Conservation (phyloP, 345 rosid species). For the Moringa oleifera region DNA sequence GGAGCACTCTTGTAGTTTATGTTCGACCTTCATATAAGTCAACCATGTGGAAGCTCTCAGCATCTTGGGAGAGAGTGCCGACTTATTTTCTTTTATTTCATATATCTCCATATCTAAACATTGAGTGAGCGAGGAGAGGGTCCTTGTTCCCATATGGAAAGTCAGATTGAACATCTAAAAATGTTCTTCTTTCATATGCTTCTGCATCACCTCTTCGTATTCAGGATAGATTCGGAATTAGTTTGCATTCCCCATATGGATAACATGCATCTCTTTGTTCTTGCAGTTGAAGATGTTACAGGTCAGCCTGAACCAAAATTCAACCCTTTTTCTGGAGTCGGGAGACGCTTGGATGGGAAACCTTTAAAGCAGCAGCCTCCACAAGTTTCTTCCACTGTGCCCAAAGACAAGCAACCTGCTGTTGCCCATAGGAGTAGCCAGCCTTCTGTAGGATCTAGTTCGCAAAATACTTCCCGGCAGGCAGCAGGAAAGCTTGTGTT, state of each 20-base stretch:
- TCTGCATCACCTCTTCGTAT: background rate
- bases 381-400: conserved; percentile 35
- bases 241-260: background rate
- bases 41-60: too few species aligned
- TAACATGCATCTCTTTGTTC: conserved; percentile 7
- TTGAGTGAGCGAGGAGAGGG: too few species aligned
- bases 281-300: conserved; percentile 60
- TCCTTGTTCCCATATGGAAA: too few species aligned
- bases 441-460: conserved; percentile 41
- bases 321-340: conserved; percentile 74
- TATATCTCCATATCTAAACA: too few species aligned
- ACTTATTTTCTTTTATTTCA: too few species aligned
- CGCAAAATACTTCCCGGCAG: conserved; percentile 45
- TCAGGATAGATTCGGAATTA: background rate
- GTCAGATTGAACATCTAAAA: too few species aligned
- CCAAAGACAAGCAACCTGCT: conserved; percentile 51
- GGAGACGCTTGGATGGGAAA: conserved; percentile 89
- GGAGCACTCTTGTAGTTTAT: too few species aligned
- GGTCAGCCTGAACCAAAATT: conserved; percentile 64
- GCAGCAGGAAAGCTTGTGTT: conserved; percentile 95
- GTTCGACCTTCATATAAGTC: too few species aligned
- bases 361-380: conserved; percentile 46
- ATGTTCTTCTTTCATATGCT: background rate
- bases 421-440: conserved; percentile 39
- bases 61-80: too few species aligned